These are phyloP conservation scores for Gnaphalium uliginosum DNA, from an alignment of 129 eudicot species.

Conservation along the genomic window DNA sequence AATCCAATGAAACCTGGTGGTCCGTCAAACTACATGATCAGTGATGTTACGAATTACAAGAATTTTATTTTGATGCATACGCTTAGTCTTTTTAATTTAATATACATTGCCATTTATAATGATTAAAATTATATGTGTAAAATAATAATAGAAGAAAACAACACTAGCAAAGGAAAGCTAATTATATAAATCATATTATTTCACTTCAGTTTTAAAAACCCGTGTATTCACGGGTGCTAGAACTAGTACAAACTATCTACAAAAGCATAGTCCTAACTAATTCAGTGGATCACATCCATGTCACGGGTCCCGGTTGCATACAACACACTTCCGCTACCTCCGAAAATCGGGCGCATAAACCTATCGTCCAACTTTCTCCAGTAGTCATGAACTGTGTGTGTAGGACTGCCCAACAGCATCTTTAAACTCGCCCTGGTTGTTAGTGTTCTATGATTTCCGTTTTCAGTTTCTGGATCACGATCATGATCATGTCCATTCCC, in stretches of 20 bases:
- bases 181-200: too few species aligned
- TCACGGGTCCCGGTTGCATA: constrained; percentile 32
- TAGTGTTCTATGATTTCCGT: constrained; percentile 9
- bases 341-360: constrained; percentile 68
- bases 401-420: constrained; percentile 54
- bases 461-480: constrained; percentile 35
- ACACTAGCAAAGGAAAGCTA: too few species aligned
- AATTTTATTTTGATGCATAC: too few species aligned
- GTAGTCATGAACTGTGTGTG: constrained; percentile 55
- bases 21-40: too few species aligned
- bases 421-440: constrained; percentile 34
- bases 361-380: constrained; percentile 71
- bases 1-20: too few species aligned
- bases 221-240: too few species aligned
- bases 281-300: constrained; percentile 31
- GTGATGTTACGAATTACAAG: too few species aligned
- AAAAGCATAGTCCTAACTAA: constrained; percentile 6
- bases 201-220: too few species aligned
- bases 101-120: too few species aligned
- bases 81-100: too few species aligned
- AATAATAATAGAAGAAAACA: too few species aligned
- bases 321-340: constrained; percentile 57
- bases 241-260: constrained; percentile 18
- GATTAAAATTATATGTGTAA: too few species aligned
- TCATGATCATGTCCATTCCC: constrained; percentile 29